Evolutionary conservation across 108 stramenopile genomes (phyloP).

Genomic region (Fistulifera solaris): DNA sequence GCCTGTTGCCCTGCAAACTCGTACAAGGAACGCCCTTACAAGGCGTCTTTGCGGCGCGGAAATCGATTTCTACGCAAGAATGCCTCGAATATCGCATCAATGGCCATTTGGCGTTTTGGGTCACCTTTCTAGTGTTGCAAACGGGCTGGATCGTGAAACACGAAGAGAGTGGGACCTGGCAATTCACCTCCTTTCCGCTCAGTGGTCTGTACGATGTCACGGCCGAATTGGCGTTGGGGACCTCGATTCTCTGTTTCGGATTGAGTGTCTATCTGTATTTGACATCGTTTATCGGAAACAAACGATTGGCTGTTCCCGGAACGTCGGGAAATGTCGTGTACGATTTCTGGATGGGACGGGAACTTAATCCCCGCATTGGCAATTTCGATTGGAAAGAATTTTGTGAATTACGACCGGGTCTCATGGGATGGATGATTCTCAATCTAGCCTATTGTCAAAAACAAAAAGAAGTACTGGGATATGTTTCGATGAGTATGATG

Average conservation of each 20-base stretch:
- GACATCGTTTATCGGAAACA: constrained; percentile 39
- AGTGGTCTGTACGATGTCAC: constrained; percentile 71
- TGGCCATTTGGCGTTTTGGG: constrained; percentile 94
- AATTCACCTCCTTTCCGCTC: constrained; percentile 50
- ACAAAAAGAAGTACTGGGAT: constrained; percentile 68
- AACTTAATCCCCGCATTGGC: constrained; percentile 89
- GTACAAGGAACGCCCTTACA: constrained; percentile 66
- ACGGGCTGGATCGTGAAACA: constrained; percentile 33
- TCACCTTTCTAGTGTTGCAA: constrained; percentile 48
- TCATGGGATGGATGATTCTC: constrained; percentile 89
- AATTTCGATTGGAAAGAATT: constrained; percentile 94
- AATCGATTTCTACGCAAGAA: constrained; percentile 24
- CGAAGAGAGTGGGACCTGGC: constrained; percentile 13
- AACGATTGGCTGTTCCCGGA: constrained; percentile 76
- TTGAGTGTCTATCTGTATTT: constrained; percentile 72
- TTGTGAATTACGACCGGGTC: constrained; percentile 94
- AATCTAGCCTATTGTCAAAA: constrained; percentile 74
- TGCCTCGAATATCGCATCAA: constrained; percentile 80
- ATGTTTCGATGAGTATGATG: constrained; percentile 84
- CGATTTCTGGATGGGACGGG: constrained; percentile 96
- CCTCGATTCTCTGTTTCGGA: constrained; percentile 40
- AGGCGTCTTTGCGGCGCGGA: constrained; percentile 6
- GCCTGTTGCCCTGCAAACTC: constrained; percentile 69
- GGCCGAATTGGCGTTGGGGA: constrained; percentile 52
- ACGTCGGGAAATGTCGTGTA: constrained; percentile 77